These are phyloP conservation scores for Bretschneidera sinensis DNA, from an alignment of 345 rosid genomes.

Conservation along the genomic window DNA sequence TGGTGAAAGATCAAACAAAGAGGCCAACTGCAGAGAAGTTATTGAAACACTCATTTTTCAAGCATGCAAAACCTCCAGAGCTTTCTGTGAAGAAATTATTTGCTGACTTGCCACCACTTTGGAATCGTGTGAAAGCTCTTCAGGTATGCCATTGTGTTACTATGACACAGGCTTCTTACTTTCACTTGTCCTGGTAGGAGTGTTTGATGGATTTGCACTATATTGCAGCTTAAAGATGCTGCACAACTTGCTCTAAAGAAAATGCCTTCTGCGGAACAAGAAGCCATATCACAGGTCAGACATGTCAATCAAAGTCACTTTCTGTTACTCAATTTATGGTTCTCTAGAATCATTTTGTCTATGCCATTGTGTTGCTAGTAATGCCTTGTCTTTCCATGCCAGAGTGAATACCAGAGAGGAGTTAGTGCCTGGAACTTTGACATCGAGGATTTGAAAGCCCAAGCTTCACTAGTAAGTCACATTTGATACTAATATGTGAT, in stretches of 20 bases:
- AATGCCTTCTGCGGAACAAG: slow-evolving; percentile 97
- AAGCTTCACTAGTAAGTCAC: slow-evolving; percentile 81
- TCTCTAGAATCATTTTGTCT: no score
- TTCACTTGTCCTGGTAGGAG: slow-evolving; percentile 1
- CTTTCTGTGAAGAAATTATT: slow-evolving; percentile 72
- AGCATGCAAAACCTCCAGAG: slow-evolving; percentile 87
- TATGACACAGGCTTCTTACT: slow-evolving; percentile 17
- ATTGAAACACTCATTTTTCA: slow-evolving; percentile 87
- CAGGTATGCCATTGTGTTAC: slow-evolving; percentile 45
- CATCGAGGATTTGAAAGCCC: slow-evolving; percentile 86
- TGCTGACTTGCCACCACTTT: slow-evolving; percentile 81
- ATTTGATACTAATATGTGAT: slow-evolving; percentile 7
- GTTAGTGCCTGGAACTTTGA: slow-evolving; percentile 99
- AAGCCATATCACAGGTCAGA: slow-evolving; percentile 86
- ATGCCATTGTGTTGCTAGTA: no score
- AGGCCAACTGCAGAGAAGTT: slow-evolving; percentile 97
- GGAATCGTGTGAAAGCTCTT: slow-evolving; percentile 92
- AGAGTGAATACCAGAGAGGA: slow-evolving; percentile 99
- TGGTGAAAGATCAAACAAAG: slow-evolving; percentile 97
- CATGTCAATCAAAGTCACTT: slow-evolving; percentile 4
- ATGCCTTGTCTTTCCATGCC: slow-evolving; percentile 14
- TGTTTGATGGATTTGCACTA: slow-evolving; percentile 20
- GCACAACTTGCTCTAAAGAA: slow-evolving; percentile 83
- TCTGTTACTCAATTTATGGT: background rate
- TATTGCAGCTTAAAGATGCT: slow-evolving; percentile 85